phyloP scores from a whole-genome alignment of 2,329 filamentous ascomycete genomes.

The Septoria petroselini region DNA sequence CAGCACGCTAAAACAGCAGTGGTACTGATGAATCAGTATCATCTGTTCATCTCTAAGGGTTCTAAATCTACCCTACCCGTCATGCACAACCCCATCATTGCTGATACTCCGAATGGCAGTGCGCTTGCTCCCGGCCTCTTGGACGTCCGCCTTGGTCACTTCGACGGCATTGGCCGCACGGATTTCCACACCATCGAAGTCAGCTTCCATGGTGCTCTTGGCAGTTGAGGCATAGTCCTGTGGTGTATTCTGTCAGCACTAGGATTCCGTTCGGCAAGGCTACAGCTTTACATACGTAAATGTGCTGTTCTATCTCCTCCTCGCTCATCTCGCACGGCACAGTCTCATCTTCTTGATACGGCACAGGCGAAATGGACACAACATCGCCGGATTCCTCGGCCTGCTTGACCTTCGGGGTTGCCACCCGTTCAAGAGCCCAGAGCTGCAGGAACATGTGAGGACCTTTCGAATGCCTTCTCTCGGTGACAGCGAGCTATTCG shows the following conservation, averaged over 20 bases:
- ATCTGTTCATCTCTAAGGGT: too few relatives aligned
- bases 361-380: constrained; percentile 34
- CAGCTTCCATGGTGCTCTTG: constrained; percentile 53
- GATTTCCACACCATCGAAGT: constrained; percentile 55
- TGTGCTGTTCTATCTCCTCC: constrained; percentile 44
- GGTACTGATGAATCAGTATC: too few relatives aligned
- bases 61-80: too few relatives aligned
- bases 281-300: constrained; percentile 13
- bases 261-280: too few relatives aligned
- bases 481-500: constrained; percentile 49
- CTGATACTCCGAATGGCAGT: constrained; percentile 57
- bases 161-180: constrained; percentile 54
- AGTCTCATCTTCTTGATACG: constrained; percentile 24
- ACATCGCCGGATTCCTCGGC: constrained; percentile 29
- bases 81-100: too few relatives aligned
- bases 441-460: constrained; percentile 48
- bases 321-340: constrained; percentile 39
- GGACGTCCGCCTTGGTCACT: constrained; percentile 48
- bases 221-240: constrained; percentile 47
- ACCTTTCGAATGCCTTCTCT: constrained; percentile 51
- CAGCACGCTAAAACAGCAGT: too few relatives aligned
- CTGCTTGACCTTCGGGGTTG: constrained; percentile 34
- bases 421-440: constrained; percentile 50
- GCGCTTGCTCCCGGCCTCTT: constrained; percentile 45
- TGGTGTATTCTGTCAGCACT: constrained; percentile 42